phyloP scores from a whole-genome alignment of 257 asterid genomes.

The Thymus mandschuricus region DNA sequence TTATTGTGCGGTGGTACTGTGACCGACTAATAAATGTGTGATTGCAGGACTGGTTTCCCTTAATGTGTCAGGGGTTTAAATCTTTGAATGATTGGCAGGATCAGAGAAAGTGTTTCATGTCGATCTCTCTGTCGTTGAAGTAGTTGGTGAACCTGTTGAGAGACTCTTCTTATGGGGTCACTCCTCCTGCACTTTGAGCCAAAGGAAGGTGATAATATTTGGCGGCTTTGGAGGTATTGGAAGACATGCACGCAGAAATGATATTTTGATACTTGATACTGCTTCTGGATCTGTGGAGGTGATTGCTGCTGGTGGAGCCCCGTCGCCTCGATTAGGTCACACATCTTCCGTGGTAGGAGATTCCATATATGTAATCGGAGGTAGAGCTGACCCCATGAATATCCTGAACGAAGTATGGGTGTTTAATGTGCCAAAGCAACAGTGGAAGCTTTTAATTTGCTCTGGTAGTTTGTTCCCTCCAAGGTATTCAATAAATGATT shows the following conservation, averaged over 20 bases:
- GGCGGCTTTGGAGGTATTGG: conserved; percentile 99
- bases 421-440: conserved; percentile 47
- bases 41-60: conserved; percentile 76
- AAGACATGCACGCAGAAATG: conserved; percentile 86
- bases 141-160: conserved; percentile 78
- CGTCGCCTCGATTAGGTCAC: conserved; percentile 92
- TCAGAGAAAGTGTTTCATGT: conserved; percentile 38
- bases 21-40: conserved; percentile 47
- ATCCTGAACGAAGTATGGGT: conserved; percentile 89
- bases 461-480: conserved; percentile 68
- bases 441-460: conserved; percentile 75
- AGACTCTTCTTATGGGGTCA: conserved; percentile 97
- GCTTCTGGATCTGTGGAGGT: conserved; percentile 54
- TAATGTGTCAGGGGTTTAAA: conserved; percentile 78
- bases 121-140: conserved; percentile 49
- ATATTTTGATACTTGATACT: conserved; percentile 60
- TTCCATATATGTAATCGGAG: conserved; percentile 75
- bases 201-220: conserved; percentile 60
- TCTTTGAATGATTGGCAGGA: conserved; percentile 93
- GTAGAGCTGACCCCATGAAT: conserved; percentile 85
- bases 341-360: conserved; percentile 68
- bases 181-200: conserved; percentile 64
- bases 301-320: conserved; percentile 55
- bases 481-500: conserved; percentile 52
- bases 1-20: conserved; percentile 36